Conservation (phyloP, 2,329 filamentous ascomycete species). For the Trichocomaceae sp. region DNA sequence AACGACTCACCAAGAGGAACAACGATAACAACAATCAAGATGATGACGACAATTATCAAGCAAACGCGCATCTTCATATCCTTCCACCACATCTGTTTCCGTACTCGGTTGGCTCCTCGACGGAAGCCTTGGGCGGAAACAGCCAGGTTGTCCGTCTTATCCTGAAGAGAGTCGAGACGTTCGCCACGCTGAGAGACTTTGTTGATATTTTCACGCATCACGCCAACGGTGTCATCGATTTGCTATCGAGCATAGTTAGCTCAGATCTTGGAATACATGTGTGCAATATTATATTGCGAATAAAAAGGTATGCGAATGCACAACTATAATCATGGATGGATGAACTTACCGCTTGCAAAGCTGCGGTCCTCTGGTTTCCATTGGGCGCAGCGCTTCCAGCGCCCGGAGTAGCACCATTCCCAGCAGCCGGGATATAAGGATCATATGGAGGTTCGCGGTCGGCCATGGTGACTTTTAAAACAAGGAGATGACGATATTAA, state of each 20-base stretch:
- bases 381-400: conserved; percentile 45
- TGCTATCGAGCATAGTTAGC: conserved; percentile 52
- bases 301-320: no score
- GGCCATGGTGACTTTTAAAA: conserved; percentile 43
- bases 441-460: conserved; percentile 66
- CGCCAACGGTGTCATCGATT: conserved; percentile 92
- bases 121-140: conserved; percentile 92
- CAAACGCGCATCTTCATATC: conserved; percentile 99
- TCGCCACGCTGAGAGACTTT: conserved; percentile 92
- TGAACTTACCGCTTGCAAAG: conserved; percentile 75
- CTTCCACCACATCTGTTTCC: conserved; percentile 99
- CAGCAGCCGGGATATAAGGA: conserved; percentile 69
- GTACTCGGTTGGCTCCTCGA: conserved; percentile 88
- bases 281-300: no score
- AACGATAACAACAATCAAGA: conserved; percentile 89
- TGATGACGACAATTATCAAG: conserved; percentile 80
- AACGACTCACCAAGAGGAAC: conserved; percentile 71
- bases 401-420: conserved; percentile 44
- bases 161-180: conserved; percentile 77
- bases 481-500: not conserved
- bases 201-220: conserved; percentile 97
- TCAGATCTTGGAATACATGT: not conserved
- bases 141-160: conserved; percentile 89
- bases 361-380: conserved; percentile 61
- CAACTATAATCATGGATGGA: no score